Evolutionary conservation across 306 rosid species (phyloP).

Genomic region (Comarum palustre): DNA sequence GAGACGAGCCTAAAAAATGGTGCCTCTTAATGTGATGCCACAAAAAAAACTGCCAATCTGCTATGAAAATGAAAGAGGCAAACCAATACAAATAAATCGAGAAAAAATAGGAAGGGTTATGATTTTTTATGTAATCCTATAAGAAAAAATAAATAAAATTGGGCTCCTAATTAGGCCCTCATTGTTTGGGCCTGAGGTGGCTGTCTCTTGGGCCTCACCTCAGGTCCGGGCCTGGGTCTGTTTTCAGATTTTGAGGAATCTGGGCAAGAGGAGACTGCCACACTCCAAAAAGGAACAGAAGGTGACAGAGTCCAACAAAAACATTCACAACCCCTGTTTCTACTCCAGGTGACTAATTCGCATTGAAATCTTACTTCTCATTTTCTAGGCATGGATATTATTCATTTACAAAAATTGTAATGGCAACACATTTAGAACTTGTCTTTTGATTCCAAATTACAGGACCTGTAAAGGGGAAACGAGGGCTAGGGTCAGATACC

Average conservation of each 20-base stretch:
- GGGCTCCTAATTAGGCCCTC: too few relatives aligned
- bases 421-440: background rate
- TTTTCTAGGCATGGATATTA: background rate
- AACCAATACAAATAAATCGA: too few relatives aligned
- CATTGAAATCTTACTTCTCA: background rate
- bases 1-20: too few relatives aligned
- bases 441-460: background rate
- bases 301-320: background rate
- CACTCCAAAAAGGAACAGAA: background rate
- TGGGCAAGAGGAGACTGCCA: constrained; percentile 6
- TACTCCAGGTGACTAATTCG: constrained; percentile 11
- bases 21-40: too few relatives aligned
- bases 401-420: background rate
- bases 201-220: too few relatives aligned
- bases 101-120: too few relatives aligned
- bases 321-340: constrained; percentile 14
- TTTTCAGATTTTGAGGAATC: constrained; percentile 15
- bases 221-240: too few relatives aligned
- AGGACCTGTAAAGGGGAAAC: constrained; percentile 22
- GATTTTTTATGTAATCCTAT: too few relatives aligned
- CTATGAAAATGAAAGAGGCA: too few relatives aligned
- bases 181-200: too few relatives aligned
- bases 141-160: too few relatives aligned
- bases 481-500: constrained; percentile 29
- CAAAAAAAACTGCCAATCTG: too few relatives aligned